Evolutionary conservation across 345 rosid genomes (phyloP), one percentile per base, ranked within the genome.

Genomic region (Excoecaria agallocha): DNA sequence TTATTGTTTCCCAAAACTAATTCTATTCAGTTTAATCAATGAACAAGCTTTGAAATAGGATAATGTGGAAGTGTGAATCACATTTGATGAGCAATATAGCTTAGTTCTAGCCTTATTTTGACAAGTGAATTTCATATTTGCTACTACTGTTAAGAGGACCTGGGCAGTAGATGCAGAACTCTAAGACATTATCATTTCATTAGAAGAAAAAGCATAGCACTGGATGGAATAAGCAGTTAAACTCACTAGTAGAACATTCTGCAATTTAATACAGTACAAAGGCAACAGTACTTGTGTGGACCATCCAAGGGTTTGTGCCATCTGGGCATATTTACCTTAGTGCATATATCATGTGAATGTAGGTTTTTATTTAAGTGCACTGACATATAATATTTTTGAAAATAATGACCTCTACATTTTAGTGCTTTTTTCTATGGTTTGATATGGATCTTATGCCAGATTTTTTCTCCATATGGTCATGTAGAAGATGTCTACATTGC

Each of bases 401-500:
- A 48, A 35, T n/a, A n/a, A n/a, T 38, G 10, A 46, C 35, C 37
- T 39, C 61, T 72, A 52, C 38, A 19, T 48, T 30, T 30, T 30
- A 30, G 8, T 52, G 19, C 56, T 49, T 59, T 39, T 49, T 2
- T 4, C 25, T 77, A 22, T 55, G 67, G 30, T 17, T 77, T 48
- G 20, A 3, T 74, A 46, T 79, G 30, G 67, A 73, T 82, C 71
- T 51, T 72, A 20, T 81, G 46, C 73, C 87, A 93, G 98, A 85
- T 90, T 61, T 94, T 94, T 87, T 81, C 90, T 74, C 86, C 83
- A 54, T 94, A 75, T 71, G 97, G 98, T 63, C 20, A 77, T 43
- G 66, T 94, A 56, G 92, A 90, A 84, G 97, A 94, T 69, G 72
- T 92, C 69, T 94, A 76, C 82, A 84, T 94, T 73, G 84, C 84